Conservation (phyloP, 2,329 filamentous ascomycete species). For the Fusarium marasasianum region DNA sequence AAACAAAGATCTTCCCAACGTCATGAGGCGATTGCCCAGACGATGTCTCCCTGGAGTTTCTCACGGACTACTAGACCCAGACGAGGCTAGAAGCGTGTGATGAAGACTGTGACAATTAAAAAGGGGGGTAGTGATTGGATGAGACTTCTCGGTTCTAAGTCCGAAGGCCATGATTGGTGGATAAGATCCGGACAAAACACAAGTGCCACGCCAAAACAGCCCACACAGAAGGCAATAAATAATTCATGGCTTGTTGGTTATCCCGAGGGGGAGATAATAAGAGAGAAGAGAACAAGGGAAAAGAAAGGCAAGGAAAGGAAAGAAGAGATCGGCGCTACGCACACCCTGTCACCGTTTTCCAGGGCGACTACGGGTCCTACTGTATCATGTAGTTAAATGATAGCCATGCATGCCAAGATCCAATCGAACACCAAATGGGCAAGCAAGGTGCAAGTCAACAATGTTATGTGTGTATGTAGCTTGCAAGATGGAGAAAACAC, state of each 20-base stretch:
- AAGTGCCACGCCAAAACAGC: background rate
- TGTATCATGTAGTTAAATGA: no score
- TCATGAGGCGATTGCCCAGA: background rate
- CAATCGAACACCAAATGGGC: background rate
- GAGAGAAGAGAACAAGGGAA: rapidly evolving
- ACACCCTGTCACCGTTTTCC: background rate
- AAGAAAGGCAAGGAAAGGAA: no score
- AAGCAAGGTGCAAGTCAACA: background rate
- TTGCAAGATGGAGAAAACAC: background rate
- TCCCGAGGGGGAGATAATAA: background rate
- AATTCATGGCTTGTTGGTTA: no score
- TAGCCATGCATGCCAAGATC: background rate
- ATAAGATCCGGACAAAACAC: background rate
- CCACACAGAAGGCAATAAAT: no score
- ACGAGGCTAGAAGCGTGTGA: background rate
- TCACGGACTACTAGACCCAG: background rate
- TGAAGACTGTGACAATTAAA: background rate
- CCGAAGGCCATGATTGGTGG: rapidly evolving
- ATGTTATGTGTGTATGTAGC: background rate
- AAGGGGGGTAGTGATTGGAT: background rate
- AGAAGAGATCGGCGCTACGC: background rate
- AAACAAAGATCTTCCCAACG: background rate
- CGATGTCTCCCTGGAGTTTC: background rate
- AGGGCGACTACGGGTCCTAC: background rate
- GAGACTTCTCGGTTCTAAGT: rapidly evolving